Evolutionary conservation across 176 grass and related monocot genomes (phyloP).

Genomic region (Pontederia paniculata): DNA sequence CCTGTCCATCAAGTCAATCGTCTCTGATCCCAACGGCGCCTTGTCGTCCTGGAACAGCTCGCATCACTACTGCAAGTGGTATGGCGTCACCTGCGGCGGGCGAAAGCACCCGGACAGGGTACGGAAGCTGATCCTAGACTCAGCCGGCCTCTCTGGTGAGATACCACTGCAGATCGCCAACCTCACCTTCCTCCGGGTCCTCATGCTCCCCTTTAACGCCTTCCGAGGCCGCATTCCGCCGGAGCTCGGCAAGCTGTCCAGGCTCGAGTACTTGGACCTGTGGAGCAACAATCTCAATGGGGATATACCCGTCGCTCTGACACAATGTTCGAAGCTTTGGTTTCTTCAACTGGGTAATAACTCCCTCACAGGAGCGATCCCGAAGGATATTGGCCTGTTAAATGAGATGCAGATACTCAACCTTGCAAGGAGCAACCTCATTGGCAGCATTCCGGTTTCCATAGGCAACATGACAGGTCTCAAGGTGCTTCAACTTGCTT

Average conservation of each 20-base stretch:
- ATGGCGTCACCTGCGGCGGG: slow-evolving; percentile 6
- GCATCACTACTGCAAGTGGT: slow-evolving; percentile 6
- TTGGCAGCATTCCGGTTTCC: slow-evolving; percentile 14
- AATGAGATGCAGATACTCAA: too few relatives aligned
- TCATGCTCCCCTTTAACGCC: slow-evolving; percentile 6
- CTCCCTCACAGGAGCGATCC: too few relatives aligned
- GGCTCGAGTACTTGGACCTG: background rate
- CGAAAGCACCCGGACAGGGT: slow-evolving; percentile 8
- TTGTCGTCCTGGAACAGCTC: slow-evolving; percentile 17
- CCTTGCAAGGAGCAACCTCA: background rate
- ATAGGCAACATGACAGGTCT: slow-evolving; percentile 26
- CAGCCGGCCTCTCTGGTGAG: background rate
- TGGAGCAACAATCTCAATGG: background rate
- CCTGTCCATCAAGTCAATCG: too few relatives aligned
- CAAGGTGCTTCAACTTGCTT: slow-evolving; percentile 5
- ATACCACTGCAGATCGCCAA: background rate
- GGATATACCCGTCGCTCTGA: too few relatives aligned
- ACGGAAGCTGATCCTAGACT: slow-evolving; percentile 2
- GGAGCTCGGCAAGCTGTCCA: background rate
- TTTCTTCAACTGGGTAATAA: too few relatives aligned
- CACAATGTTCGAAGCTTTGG: too few relatives aligned
- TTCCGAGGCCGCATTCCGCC: background rate
- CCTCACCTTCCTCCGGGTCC: slow-evolving; percentile 16
- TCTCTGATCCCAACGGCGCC: slow-evolving; percentile 10
- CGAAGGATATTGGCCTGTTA: too few relatives aligned